Evolutionary conservation across 2,329 filamentous ascomycete species (phyloP).

Genomic region (Graphilbum ipis-grandicollis): DNA sequence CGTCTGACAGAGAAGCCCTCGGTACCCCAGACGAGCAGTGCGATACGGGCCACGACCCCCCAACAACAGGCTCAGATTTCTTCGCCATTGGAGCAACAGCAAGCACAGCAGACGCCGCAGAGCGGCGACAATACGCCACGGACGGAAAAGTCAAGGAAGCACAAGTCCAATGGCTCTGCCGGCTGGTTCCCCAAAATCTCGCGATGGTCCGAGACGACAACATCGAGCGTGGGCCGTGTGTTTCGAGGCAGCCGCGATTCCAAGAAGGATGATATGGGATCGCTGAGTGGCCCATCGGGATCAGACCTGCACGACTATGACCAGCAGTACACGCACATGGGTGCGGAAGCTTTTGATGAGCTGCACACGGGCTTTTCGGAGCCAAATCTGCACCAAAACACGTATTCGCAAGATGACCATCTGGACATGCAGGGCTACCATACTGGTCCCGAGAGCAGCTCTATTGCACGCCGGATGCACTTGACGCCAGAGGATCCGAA

Average conservation of each 20-base stretch:
- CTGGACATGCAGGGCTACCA: slow-evolving; percentile 1
- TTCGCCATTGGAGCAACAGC: neutral
- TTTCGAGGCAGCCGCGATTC: slow-evolving; percentile 51
- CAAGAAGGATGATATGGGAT: slow-evolving; percentile 32
- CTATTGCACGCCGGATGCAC: slow-evolving; percentile 18
- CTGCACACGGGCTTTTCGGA: slow-evolving; percentile 39
- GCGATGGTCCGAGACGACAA: slow-evolving; percentile 91
- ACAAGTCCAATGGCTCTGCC: slow-evolving; percentile 71
- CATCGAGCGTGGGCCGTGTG: slow-evolving; percentile 68
- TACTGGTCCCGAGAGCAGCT: neutral
- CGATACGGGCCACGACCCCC: slow-evolving; percentile 25
- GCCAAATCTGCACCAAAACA: slow-evolving; percentile 22
- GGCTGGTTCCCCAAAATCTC: slow-evolving; percentile 81
- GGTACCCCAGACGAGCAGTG: slow-evolving; percentile 5
- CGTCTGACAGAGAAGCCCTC: neutral
- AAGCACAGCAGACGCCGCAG: slow-evolving; percentile 14
- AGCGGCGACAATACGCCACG: slow-evolving; percentile 69
- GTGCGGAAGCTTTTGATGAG: slow-evolving; percentile 43
- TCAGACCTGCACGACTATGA: slow-evolving; percentile 56
- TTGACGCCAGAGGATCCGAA: slow-evolving; percentile 53
- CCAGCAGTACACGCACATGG: slow-evolving; percentile 36
- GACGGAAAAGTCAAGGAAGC: slow-evolving; percentile 65
- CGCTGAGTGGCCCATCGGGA: slow-evolving; percentile 35
- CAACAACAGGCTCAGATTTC: neutral
- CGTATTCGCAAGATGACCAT: slow-evolving; percentile 5